Base-by-base conservation (phyloP, 768 basidiomycete species). In the Pleurotus eryngii region DNA sequence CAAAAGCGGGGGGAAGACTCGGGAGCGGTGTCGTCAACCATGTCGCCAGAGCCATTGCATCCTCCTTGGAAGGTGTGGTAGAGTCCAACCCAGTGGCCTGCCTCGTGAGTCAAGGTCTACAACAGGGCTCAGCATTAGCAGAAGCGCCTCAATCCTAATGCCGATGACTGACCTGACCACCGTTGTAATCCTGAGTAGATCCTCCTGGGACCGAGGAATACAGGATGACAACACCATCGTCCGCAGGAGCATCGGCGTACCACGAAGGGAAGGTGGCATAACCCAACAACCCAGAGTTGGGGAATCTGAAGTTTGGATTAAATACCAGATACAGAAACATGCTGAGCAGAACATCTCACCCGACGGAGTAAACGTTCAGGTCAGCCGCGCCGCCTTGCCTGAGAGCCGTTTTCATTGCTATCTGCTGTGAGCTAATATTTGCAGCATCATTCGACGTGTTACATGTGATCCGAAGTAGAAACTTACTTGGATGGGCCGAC, bases 1-100 rank as follows among this genome's bases (percentile, higher is more conserved):
- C 78, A 38, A 58, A 73, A 12, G 77, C 77, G 53, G 76, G 57
- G 57, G 17, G 68, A 72, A 1, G 74, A 63, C 66, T 81, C 81
- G 18, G 78, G 65, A 12, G 80, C 80, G 1, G 78, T 81, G 60
- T 81, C 79, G 8, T 62, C 63, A 50, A 63, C 57, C 17, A 35
- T 18, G 35, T 62, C 61, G 30, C 61, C 61, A 15, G 67, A 46
- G 42, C 65, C 64, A 46, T 37, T 55, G 69, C 68, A 73, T 39
- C 70, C 69, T 37, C 69, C 69, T 60, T 75, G 65, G 67, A 73
- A 74, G 46, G 73, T 74, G 62, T 74, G 74, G 61, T 72, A 74
- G 3, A 74, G 66, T 22, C 74, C 73, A 51, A 70, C 66, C 73
- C 74, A 76, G 62, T 74, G 74, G 11, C 74, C 70, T 24, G 68